phyloP scores from a whole-genome alignment of 2,329 filamentous ascomycete species.

The Allantophomopsis lycopodina region DNA sequence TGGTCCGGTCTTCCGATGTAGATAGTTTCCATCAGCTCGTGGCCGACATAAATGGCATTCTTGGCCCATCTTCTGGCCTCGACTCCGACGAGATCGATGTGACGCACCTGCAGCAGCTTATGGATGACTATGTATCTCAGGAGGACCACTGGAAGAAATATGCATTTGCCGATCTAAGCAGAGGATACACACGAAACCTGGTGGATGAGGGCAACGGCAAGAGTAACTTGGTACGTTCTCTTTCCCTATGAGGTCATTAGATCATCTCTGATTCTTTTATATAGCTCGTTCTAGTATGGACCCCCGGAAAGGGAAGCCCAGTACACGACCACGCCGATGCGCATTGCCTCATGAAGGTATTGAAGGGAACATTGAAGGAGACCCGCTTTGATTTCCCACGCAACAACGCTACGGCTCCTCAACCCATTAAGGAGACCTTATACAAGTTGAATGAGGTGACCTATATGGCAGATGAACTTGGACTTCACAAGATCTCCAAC shows the following conservation, averaged over 20 bases:
- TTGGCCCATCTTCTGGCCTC: constrained; percentile 72
- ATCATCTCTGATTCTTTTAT: too few species aligned
- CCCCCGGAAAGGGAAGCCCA: constrained; percentile 64
- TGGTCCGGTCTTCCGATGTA: constrained; percentile 2
- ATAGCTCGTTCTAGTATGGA: constrained; percentile 78
- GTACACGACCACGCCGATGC: constrained; percentile 82
- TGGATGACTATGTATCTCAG: constrained; percentile 60
- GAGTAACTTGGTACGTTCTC: constrained; percentile 31
- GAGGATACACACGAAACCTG: constrained; percentile 74
- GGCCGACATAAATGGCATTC: constrained; percentile 53
- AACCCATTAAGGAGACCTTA: constrained; percentile 50
- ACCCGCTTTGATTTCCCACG: constrained; percentile 66
- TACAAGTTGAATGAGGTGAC: constrained; percentile 63
- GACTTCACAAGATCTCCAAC: constrained; percentile 74
- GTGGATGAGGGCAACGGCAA: constrained; percentile 78
- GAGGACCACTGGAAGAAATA: constrained; percentile 61
- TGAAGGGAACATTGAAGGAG: constrained; percentile 68
- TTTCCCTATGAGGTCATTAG: too few species aligned
- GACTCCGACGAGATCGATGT: constrained; percentile 73
- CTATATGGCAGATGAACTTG: constrained; percentile 86
- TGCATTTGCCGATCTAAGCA: constrained; percentile 55
- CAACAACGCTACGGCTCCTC: constrained; percentile 38
- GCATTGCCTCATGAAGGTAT: constrained; percentile 83
- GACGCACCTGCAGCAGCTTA: constrained; percentile 53
- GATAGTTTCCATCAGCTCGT: constrained; percentile 59